A percentile compares a stretch with the other conserved stretches of the same genome.
Conservation (phyloP, 805 yeast genomes). For the Blastobotrys parvus region DNA sequence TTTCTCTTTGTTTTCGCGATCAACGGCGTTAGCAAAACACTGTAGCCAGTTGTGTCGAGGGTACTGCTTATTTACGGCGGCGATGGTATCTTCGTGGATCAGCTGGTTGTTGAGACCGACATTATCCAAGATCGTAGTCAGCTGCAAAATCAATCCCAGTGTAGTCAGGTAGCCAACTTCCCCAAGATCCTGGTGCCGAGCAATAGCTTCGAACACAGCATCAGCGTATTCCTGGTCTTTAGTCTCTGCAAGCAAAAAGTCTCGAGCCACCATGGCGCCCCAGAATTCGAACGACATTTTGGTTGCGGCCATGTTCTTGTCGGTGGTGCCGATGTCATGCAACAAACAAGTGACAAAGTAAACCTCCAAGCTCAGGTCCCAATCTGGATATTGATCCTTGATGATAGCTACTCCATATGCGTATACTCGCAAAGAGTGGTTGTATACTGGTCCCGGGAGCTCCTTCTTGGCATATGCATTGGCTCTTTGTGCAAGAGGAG, state of each 20-base stretch:
- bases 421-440: constrained; percentile 14
- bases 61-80: constrained; percentile 10
- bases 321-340: constrained; percentile 20
- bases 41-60: constrained; percentile 17
- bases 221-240: constrained; percentile 19
- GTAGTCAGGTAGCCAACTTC: constrained; percentile 15
- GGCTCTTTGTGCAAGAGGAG: too few relatives aligned
- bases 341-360: constrained; percentile 15
- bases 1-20: constrained; percentile 13
- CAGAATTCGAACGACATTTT: constrained; percentile 20
- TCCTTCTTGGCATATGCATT: constrained; percentile 10
- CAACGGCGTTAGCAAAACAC: constrained; percentile 16
- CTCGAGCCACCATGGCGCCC: constrained; percentile 18
- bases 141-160: constrained; percentile 16
- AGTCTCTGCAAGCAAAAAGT: constrained; percentile 8
- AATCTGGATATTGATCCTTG: constrained; percentile 17
- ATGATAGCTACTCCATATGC: constrained; percentile 12
- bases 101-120: constrained; percentile 7
- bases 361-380: constrained; percentile 13
- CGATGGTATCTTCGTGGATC: constrained; percentile 14
- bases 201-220: constrained; percentile 18
- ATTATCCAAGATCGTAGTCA: constrained; percentile 17
- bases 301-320: constrained; percentile 13
- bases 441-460: constrained; percentile 10
- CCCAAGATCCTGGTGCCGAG: constrained; percentile 19